A percentile compares a stretch with the other conserved stretches of the same genome.
These are phyloP conservation scores for Halophytophthora batemanensis DNA, from an alignment of 352 stramenopile species.

Conservation along the genomic window DNA sequence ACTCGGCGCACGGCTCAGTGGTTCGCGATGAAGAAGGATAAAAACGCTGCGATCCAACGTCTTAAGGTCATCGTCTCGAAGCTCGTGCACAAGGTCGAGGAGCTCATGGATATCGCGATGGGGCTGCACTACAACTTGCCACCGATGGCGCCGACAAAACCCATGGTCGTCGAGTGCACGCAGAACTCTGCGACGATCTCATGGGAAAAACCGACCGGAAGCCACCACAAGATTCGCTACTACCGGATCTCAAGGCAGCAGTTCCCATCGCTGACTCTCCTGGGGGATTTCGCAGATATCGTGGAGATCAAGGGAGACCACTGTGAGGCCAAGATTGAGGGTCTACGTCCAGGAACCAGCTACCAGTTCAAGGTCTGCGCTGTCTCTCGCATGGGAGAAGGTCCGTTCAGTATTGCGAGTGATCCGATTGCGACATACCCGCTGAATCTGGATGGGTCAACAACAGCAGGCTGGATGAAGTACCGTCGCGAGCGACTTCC, in stretches of 20 bases:
- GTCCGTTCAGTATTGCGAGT: constrained; percentile 70
- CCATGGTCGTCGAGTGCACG: constrained; percentile 45
- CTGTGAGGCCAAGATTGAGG: constrained; percentile 62
- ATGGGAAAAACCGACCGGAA: constrained; percentile 61
- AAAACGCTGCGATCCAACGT: constrained; percentile 74
- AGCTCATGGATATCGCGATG: constrained; percentile 88
- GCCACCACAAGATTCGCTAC: constrained; percentile 75
- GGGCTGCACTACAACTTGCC: constrained; percentile 81
- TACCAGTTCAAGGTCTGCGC: constrained; percentile 88
- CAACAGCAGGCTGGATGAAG: constrained; percentile 85
- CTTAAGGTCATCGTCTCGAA: constrained; percentile 88
- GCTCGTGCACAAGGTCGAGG: constrained; percentile 85
- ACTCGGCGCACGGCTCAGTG: constrained; percentile 64
- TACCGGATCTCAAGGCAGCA: constrained; percentile 80
- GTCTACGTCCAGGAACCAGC: constrained; percentile 68
- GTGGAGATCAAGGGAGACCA: constrained; percentile 65
- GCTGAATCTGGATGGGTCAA: constrained; percentile 71
- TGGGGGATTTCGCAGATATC: constrained; percentile 80
- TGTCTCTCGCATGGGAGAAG: constrained; percentile 84
- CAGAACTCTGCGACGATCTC: constrained; percentile 77
- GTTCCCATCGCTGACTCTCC: constrained; percentile 77
- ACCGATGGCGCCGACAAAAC: constrained; percentile 69
- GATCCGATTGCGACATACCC: constrained; percentile 67
- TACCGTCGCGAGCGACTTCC: constrained; percentile 67
- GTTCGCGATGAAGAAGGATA: constrained; percentile 81